Evolutionary conservation across 2,329 filamentous ascomycete genomes (phyloP).

Genomic region (Coniochaeta hoffmannii): DNA sequence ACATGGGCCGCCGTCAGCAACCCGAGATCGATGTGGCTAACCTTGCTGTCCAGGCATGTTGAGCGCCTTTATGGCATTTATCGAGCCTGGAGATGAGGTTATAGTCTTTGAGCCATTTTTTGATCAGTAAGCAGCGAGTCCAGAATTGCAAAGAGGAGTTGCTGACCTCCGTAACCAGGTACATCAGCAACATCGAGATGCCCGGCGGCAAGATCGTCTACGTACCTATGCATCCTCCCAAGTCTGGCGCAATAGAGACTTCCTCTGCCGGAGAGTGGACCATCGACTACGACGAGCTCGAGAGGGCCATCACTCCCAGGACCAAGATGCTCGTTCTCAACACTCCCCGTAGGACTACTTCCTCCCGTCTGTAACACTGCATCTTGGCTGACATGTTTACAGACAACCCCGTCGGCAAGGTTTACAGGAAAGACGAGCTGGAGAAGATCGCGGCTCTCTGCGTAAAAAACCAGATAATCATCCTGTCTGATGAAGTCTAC

Average conservation of each 20-base stretch:
- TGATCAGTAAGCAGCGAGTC: constrained; percentile 58
- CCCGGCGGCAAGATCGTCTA: constrained; percentile 91
- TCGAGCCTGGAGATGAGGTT: constrained; percentile 91
- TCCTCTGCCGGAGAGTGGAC: constrained; percentile 85
- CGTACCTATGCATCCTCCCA: constrained; percentile 86
- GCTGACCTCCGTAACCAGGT: constrained; percentile 5
- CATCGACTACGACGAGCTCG: constrained; percentile 34
- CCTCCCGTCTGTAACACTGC: neutral
- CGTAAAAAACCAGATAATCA: constrained; percentile 86
- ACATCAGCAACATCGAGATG: constrained; percentile 96
- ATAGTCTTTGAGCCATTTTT: constrained; percentile 99
- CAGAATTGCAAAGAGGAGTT: neutral
- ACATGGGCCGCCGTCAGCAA: neutral
- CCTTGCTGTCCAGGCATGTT: constrained; percentile 62
- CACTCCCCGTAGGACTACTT: constrained; percentile 45
- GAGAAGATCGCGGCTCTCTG: constrained; percentile 77
- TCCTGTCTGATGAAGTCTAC: constrained; percentile 86
- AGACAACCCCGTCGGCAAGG: constrained; percentile 93
- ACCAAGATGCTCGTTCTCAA: constrained; percentile 95
- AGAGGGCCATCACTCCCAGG: constrained; percentile 61
- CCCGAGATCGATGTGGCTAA: neutral
- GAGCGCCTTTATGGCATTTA: constrained; percentile 95
- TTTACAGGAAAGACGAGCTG: constrained; percentile 77
- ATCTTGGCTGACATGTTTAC: constrained; percentile 13
- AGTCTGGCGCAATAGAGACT: constrained; percentile 68